Conservation (phyloP, 495 filamentous ascomycete genomes). For the Pyrenopolyporus hunteri region DNA sequence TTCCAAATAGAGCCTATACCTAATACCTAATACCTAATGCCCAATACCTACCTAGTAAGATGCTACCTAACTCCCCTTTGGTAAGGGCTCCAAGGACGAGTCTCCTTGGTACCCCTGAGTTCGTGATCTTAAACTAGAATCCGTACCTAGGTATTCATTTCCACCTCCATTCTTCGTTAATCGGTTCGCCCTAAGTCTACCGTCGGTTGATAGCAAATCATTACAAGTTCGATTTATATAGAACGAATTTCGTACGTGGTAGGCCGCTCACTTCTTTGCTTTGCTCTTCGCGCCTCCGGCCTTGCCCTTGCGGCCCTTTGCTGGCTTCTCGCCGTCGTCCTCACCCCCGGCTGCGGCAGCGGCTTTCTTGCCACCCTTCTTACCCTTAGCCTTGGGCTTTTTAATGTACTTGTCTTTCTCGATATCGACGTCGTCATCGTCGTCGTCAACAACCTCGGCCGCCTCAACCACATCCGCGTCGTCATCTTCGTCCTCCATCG, state of each 20-base stretch:
- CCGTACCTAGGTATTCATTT: too few relatives aligned
- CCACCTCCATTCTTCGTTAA: background rate
- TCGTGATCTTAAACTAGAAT: background rate
- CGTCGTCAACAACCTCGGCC: conserved; percentile 58
- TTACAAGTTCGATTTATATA: background rate
- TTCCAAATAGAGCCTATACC: too few relatives aligned
- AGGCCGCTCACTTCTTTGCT: conserved; percentile 41
- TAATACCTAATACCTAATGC: too few relatives aligned
- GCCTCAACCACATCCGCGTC: conserved; percentile 67
- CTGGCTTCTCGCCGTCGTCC: conserved; percentile 57
- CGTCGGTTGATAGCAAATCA: conserved; percentile 18
- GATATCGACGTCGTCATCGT: conserved; percentile 75
- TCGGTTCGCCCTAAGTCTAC: background rate
- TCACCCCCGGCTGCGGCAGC: conserved; percentile 56
- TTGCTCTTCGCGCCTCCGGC: conserved; percentile 49
- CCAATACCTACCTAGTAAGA: background rate
- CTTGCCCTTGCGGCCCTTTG: conserved; percentile 56
- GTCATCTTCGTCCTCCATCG: conserved; percentile 90
- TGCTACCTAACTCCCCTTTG: too few relatives aligned
- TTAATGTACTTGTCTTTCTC: conserved; percentile 97
- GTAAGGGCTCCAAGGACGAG: background rate
- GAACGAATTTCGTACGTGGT: background rate
- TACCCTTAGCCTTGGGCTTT: conserved; percentile 70
- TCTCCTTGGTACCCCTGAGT: conserved; percentile 1
- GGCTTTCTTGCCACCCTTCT: conserved; percentile 63